These are phyloP conservation scores for Canavalia gladiata DNA, from an alignment of 306 rosid species.

Conservation along the genomic window DNA sequence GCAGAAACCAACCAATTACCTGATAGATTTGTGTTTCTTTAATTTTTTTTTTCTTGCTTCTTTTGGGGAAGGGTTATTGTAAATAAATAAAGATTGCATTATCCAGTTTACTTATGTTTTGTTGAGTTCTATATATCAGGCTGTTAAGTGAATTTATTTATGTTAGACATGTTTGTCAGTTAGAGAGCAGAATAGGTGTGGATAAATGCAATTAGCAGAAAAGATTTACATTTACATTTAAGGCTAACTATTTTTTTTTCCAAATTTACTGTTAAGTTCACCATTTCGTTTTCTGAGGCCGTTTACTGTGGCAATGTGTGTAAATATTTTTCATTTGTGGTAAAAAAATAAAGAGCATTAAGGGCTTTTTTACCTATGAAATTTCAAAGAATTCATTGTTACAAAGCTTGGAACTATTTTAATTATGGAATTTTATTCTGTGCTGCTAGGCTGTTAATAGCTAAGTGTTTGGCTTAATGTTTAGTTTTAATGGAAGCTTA, in stretches of 20 bases:
- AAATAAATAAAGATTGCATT: not conserved
- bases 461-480: not conserved
- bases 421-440: not conserved
- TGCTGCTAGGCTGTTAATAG: not conserved
- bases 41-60: not conserved
- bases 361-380: not conserved
- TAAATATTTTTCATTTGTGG: not conserved
- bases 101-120: not conserved
- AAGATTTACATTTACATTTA: not conserved
- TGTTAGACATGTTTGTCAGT: not conserved
- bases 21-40: not conserved
- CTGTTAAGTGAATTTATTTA: not conserved
- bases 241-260: not conserved
- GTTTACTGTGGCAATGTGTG: conserved; percentile 13
- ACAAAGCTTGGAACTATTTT: not conserved
- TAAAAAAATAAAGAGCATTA: not conserved
- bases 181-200: not conserved
- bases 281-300: not conserved
- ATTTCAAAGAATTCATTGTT: not conserved
- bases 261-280: not conserved
- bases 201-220: not conserved
- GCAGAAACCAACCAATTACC: not conserved
- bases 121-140: not conserved
- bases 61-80: not conserved
- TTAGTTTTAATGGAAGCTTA: not conserved